Evolutionary conservation across 2,329 filamentous ascomycete genomes (phyloP), one percentile per base, ranked within the genome.

Genomic region (Monilinia vaccinii-corymbosi): DNA sequence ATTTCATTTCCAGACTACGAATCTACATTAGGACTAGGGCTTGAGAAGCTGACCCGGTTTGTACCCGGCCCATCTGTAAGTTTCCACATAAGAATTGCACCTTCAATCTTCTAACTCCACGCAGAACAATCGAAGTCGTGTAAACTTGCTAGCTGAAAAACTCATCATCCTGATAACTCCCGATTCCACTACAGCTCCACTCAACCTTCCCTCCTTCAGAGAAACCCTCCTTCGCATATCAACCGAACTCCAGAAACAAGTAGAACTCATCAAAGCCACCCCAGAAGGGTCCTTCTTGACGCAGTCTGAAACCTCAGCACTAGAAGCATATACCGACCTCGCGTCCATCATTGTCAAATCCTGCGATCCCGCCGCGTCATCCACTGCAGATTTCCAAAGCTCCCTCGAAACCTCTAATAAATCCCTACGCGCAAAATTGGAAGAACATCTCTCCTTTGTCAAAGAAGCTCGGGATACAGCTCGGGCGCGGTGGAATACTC

Each of bases 1-100:
- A 64, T 64, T 9, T 64, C 66, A 11, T 72, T 70, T 36, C 70
- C 71, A n/a, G 68, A 70, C 48, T 71, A 68, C 53, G 71, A 72
- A 50, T 62, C 57, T 25, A 68, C 62, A 18, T 32, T 50, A 8
- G 60, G 64, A 8, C 52, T 56, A 25, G 42, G 42, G 4, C 69
- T 72, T 48, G 67, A 70, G 49, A 63, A 65, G 34, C 60, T 69
- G 25, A 64, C 62, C 45, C 62, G 66, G 48, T 65, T 66, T 51
- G 58, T 63, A 14, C 70, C 69, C 16, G 57, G 48, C 25, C 68
- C 66, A 49, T 65, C 67, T 44, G 69, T 71, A 62, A 62, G 66
- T 63, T 18, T 16, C n/a, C 46, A 18, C 18, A 23, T 13, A 1
- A 44, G 9, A 25, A 40, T 7, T 21, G 5, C 8, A 25, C 18